Evolutionary conservation across 768 basidiomycete species (phyloP), one percentile per base, ranked within the genome.

Genomic region (Amanita muscaria): DNA sequence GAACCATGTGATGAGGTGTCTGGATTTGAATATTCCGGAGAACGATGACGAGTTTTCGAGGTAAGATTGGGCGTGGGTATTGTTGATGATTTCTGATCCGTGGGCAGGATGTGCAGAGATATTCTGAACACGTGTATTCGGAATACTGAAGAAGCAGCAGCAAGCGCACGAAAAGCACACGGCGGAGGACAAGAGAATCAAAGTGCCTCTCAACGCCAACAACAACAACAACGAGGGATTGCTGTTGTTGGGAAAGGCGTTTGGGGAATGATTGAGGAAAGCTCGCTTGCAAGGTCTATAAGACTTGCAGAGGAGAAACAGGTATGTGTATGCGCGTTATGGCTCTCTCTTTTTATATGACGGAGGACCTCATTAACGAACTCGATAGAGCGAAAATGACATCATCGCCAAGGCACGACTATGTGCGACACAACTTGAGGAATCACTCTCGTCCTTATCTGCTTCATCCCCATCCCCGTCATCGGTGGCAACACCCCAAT

Each of bases 21-120:
- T 99, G 44, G 96, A 99, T 64, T 59, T 98, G 35, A 86, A 89
- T 54, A 89, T 99, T 21, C 91, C 92, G 2, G 84, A 87, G 0
- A 83, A 76, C 1, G 81, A 88, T 44, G 85, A 89, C 50, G 78
- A 77, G 56, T 87, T 83, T 67, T 84, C 88, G 32, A 72, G 74
- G 78, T 77, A 36, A 42, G 70, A 58, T 31, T 33, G 24, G 40
- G 15, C 31, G 54, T 40, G 34, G 29, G 37, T 38, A 27, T 36
- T 10, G 34, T 21, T 41, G 37, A 47, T 42, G 31, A 23, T 46
- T 16, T 44, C 50, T 35, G 31, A 48, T 33, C 42, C 40, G 42
- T n/a, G 39, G 49, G 5, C 44, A 73, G 86, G 45, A 78, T 93
- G 65, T 90, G 86, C 52, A 76, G 93, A 30, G 86, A 90, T 44